Evolutionary conservation across 805 yeast genomes (phyloP).

Genomic region (Kodamaea laetipori): DNA sequence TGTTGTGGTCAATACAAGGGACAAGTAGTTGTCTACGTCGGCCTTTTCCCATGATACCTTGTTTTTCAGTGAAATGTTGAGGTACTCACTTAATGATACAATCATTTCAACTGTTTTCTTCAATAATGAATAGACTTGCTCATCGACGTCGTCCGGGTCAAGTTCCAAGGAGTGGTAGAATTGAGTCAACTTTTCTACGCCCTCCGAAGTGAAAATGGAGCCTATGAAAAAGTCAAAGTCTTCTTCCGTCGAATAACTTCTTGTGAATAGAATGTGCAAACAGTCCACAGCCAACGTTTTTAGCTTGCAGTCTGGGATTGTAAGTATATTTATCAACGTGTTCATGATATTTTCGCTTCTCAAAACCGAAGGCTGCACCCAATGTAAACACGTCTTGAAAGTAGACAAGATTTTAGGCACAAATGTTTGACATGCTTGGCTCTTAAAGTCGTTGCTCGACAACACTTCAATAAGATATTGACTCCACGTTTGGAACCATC

Average conservation of each 20-base stretch:
- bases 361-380: constrained; percentile 82
- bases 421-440: constrained; percentile 41
- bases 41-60: constrained; percentile 53
- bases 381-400: constrained; percentile 84
- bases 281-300: constrained; percentile 88
- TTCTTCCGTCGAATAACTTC: constrained; percentile 62
- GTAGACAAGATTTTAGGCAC: constrained; percentile 74
- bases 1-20: constrained; percentile 77
- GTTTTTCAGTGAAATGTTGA: constrained; percentile 51
- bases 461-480: constrained; percentile 37
- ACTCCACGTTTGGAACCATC: constrained; percentile 85
- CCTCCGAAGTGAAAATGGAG: constrained; percentile 69
- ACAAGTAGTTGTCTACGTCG: constrained; percentile 68
- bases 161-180: constrained; percentile 64
- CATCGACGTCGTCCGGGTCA: constrained; percentile 74
- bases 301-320: constrained; percentile 62
- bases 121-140: constrained; percentile 72
- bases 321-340: constrained; percentile 60
- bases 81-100: constrained; percentile 79
- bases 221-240: constrained; percentile 83
- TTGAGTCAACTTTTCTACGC: constrained; percentile 65
- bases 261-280: constrained; percentile 81
- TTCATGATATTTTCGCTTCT: constrained; percentile 65
- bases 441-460: constrained; percentile 29
- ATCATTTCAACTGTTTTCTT: constrained; percentile 94